Evolutionary conservation across 2,329 filamentous ascomycete species (phyloP), one percentile per base, ranked within the genome.

Genomic region (Paramyrothecium sp.): DNA sequence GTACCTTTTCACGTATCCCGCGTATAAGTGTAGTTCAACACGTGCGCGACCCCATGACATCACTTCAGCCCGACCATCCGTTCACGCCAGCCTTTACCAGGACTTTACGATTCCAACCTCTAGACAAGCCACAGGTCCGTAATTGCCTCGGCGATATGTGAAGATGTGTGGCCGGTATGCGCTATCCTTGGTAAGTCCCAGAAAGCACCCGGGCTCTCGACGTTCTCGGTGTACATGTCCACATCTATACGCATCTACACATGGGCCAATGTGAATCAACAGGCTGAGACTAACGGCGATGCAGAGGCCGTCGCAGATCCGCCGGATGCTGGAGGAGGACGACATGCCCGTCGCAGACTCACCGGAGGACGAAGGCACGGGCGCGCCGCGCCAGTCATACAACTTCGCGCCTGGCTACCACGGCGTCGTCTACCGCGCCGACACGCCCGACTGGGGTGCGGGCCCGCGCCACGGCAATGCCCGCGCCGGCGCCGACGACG

Each of bases 401-500:
- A 98, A 98, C 71, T 96, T 99, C 69, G 92, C 94, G 0, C 95
- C 95, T 0, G 90, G 93, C 0, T 90, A 92, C 60, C 82, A 89
- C 67, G 94, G 95, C 34, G 79, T 95, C 22, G 90, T 98, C 23
- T 97, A 96, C 70, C 86, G 92, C 58, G 91, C 91, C 34, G 86
- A 92, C 54, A 82, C 83, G 7, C 81, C 86, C 13, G 86, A 89
- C 58, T 76, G 78, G 61, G 85, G 85, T n/a, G 80, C 81, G 16
- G 80, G 81, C 1, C 72, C 73, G 17, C 64, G 65, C 30, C 61
- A 65, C 26, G 57, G 65, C 55, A 60, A 64, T 19, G n/a, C 26
- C 23, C 26, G 30, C 17, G 30, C 33, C 19, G 26, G 4, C 13
- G 34, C 2, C 30, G 22, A 21, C 8, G 3, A 22, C 21, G 44